These are phyloP conservation scores for Crithidia sp. DNA, from an alignment of 208 protist genomes.

Conservation along the genomic window DNA sequence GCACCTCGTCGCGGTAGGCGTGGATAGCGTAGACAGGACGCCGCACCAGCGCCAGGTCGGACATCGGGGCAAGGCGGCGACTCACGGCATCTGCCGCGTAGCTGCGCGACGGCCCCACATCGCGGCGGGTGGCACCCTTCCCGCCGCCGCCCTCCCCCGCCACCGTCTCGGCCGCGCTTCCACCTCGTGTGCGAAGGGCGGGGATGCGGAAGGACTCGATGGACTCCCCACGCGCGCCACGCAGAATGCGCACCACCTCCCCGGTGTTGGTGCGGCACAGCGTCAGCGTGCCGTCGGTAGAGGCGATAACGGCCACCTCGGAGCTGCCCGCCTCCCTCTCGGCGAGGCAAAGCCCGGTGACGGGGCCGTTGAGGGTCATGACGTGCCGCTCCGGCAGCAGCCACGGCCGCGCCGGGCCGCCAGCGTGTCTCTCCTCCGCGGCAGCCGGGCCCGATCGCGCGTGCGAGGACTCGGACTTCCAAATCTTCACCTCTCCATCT, in stretches of 20 bases:
- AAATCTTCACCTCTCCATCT: constrained; percentile 90
- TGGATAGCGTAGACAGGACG: constrained; percentile 72
- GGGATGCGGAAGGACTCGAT: constrained; percentile 11
- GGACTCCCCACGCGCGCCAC: constrained; percentile 58
- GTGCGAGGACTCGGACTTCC: constrained; percentile 65
- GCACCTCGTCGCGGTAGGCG: constrained; percentile 79
- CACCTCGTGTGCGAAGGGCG: constrained; percentile 16
- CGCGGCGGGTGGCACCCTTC: background rate
- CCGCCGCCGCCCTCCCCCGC: background rate
- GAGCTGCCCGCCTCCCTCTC: constrained; percentile 63
- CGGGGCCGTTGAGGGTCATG: constrained; percentile 56
- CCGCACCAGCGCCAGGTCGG: constrained; percentile 53
- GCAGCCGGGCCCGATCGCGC: constrained; percentile 8
- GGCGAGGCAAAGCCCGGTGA: constrained; percentile 68
- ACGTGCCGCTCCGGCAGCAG: constrained; percentile 83
- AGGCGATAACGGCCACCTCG: constrained; percentile 67
- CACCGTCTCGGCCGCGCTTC: constrained; percentile 6
- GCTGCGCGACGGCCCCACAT: background rate
- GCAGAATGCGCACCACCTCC: constrained; percentile 80
- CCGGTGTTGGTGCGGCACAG: constrained; percentile 66
- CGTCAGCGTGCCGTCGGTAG: constrained; percentile 88
- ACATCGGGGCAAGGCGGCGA: constrained; percentile 9
- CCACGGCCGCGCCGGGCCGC: constrained; percentile 12
- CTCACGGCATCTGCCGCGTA: constrained; percentile 26
- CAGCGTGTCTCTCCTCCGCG: background rate